Evolutionary conservation across 1,284 basidiomycete genomes (phyloP).

Genomic region (Malassezia sp.): DNA sequence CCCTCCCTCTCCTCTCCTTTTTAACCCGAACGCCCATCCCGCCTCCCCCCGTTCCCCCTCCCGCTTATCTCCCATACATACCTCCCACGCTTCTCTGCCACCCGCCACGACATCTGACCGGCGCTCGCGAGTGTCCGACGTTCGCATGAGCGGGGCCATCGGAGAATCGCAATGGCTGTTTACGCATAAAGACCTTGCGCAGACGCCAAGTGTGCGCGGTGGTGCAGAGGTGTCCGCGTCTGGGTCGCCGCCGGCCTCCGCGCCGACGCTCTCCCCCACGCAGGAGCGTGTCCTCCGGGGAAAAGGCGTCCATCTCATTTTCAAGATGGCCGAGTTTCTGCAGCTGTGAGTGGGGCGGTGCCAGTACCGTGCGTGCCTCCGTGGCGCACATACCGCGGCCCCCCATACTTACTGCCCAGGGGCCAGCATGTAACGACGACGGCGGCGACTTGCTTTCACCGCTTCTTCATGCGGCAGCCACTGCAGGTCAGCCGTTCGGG

Average conservation of each 20-base stretch:
- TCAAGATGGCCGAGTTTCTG: slow-evolving; percentile 37
- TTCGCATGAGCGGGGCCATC: no score
- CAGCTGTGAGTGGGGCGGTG: no score
- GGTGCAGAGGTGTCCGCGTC: not conserved
- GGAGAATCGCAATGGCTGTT: slow-evolving; percentile 15
- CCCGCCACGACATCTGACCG: not conserved
- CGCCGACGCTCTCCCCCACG: slow-evolving; percentile 12
- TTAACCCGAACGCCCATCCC: no score
- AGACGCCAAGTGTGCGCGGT: slow-evolving; percentile 13
- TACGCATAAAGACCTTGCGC: slow-evolving; percentile 4
- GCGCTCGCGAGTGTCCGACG: not conserved
- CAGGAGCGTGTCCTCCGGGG: slow-evolving; percentile 31
- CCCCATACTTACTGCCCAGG: no score
- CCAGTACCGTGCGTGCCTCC: not conserved
- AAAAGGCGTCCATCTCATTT: slow-evolving; percentile 34
- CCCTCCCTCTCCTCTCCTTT: no score
- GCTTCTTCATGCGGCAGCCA: slow-evolving; percentile 84
- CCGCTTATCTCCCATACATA: not conserved
- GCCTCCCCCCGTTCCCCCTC: no score
- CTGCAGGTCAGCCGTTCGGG: slow-evolving; percentile 54
- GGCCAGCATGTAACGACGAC: slow-evolving; percentile 36
- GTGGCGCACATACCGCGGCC: not conserved
- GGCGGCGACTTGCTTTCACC: slow-evolving; percentile 78
- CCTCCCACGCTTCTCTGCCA: not conserved
- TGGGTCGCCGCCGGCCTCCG: not conserved